Evolutionary conservation across 2,329 filamentous ascomycete genomes (phyloP).

Genomic region (Claviceps sp.): DNA sequence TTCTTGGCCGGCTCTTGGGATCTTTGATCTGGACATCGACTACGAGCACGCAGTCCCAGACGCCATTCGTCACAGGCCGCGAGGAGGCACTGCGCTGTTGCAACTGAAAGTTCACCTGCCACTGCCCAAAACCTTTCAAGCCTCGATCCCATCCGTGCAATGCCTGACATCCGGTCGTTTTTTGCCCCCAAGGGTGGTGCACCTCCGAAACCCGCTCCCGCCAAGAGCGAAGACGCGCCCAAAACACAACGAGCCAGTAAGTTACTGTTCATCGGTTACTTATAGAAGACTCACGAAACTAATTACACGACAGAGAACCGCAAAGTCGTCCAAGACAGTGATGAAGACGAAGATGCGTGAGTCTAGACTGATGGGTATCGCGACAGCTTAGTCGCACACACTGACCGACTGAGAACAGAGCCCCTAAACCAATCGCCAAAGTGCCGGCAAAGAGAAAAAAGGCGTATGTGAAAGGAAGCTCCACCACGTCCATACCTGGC

Average conservation of each 20-base stretch:
- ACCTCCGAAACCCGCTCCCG: slow-evolving; percentile 32
- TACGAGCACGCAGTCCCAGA: slow-evolving; percentile 6
- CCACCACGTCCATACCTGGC: neutral
- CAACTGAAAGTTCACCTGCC: neutral
- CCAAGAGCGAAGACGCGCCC: slow-evolving; percentile 30
- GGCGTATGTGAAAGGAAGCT: slow-evolving; percentile 23
- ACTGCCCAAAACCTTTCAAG: neutral
- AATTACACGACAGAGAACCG: slow-evolving; percentile 32
- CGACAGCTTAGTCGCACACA: neutral
- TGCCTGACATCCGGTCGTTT: slow-evolving; percentile 89
- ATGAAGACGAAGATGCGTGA: slow-evolving; percentile 48
- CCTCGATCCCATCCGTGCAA: slow-evolving; percentile 20
- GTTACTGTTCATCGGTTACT: slow-evolving; percentile 10
- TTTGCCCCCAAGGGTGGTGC: slow-evolving; percentile 63
- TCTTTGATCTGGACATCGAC: slow-evolving; percentile 1
- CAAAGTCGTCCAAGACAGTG: slow-evolving; percentile 69
- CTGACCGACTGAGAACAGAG: slow-evolving; percentile 8
- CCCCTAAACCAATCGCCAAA: slow-evolving; percentile 41
- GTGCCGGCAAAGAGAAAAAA: slow-evolving; percentile 40
- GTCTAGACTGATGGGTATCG: neutral
- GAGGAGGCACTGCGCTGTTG: slow-evolving; percentile 9
- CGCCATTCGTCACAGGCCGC: slow-evolving; percentile 12
- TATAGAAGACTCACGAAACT: neutral
- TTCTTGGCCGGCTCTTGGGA: slow-evolving; percentile 16
- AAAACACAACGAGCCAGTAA: slow-evolving; percentile 33